Evolutionary conservation across 148 eudicot species (phyloP), one percentile per base, ranked within the genome.

Genomic region (Fagopyrum esculentum): DNA sequence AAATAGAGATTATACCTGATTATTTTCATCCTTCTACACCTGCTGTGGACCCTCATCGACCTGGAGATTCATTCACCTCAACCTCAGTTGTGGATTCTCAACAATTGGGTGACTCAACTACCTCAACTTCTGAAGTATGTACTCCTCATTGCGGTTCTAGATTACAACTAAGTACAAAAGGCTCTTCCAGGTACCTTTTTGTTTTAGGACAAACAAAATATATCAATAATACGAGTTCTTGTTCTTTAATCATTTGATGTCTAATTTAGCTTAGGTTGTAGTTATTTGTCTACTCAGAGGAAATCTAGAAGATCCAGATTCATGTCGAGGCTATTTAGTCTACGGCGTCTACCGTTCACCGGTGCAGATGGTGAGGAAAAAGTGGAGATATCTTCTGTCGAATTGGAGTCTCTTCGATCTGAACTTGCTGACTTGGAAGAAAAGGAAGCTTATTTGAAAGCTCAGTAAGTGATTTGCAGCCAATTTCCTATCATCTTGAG

Each of bases 361-460:
- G 92, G 88, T 50, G 57, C 85, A 10, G 84, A 85, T 81, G 89
- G 78, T 78, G 90, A 87, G 80, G 96, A 92, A 86, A 95, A 88
- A 97, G 93, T 90, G 77, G 87, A 85, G 80, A 79, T 95, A 75
- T 86, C 81, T 80, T 87, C 92, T 75, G 88, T 82, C 56, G 97
- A 95, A 87, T 82, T 90, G 76, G 86, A 90, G 83, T 89, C 92
- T 71, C 96, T 95, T 60, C 86, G 90, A 80, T 83, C 98, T 74
- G 91, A 85, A 80, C 85, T 95, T 81, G 83, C 88, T 74, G 84
- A 84, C 76, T 79, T 90, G 77, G 98, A 92, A 84, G 97, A 92
- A 81, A 80, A 89, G 76, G 98, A 87, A 77, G 87, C 97, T 79
- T 89, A 90, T 83, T 78, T 87, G 72, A 95, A 87, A 90, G 98